phyloP scores from a whole-genome alignment of 176 grass and related monocot species.

The Puya raimondii region DNA sequence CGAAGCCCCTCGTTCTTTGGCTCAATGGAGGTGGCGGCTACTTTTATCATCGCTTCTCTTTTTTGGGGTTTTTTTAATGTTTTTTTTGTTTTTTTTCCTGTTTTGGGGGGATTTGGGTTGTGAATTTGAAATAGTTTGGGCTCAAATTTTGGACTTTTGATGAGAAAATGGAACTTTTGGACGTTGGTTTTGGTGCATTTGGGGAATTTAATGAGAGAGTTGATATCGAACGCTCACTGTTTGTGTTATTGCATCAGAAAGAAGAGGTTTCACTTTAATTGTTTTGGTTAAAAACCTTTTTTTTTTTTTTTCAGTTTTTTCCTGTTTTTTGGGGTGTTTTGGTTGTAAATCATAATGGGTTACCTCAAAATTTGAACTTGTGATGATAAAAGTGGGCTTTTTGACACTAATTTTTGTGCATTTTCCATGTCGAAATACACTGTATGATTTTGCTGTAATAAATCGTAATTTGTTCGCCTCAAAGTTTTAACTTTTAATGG shows the following conservation, averaged over 20 bases:
- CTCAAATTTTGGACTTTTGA: not conserved
- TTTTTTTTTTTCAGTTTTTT: no score
- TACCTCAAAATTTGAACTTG: no score
- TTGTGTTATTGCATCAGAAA: not conserved
- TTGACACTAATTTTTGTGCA: not conserved
- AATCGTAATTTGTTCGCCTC: no score
- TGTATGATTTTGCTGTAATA: no score
- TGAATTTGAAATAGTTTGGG: not conserved
- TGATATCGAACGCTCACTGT: not conserved
- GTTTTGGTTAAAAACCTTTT: not conserved
- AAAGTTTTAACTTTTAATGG: no score
- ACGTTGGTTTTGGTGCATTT: not conserved
- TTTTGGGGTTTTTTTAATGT: not conserved
- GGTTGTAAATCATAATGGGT: no score
- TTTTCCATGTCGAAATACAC: not conserved
- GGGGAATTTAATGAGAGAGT: not conserved
- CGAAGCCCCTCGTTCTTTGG: no score
- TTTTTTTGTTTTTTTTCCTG: not conserved
- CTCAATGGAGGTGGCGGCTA: no score
- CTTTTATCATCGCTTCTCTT: no score
- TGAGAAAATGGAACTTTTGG: not conserved
- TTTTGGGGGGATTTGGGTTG: not conserved
- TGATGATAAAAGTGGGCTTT: not conserved
- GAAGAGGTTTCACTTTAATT: not conserved
- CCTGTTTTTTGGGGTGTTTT: no score